Percentiles rank a stretch among this genome's conserved stretches.
These are phyloP conservation scores for Cordyceps pruinosa DNA, from an alignment of 2,329 filamentous ascomycete species.

Conservation along the genomic window DNA sequence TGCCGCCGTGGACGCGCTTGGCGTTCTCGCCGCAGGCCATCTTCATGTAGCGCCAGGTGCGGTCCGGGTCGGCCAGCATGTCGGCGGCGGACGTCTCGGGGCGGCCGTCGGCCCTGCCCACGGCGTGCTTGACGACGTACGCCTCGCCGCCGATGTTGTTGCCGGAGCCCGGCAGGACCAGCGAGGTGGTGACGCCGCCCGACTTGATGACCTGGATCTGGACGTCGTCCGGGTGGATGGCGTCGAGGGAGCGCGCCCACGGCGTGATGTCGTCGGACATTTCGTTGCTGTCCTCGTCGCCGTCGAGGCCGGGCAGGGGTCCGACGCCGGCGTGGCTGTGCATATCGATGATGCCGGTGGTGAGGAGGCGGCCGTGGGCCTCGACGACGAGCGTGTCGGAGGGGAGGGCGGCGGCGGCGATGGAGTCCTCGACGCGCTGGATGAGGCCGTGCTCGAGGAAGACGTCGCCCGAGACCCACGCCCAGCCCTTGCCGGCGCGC, in stretches of 20 bases:
- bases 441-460: conserved; percentile 56
- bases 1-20: conserved; percentile 52
- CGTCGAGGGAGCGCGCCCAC: conserved; percentile 61
- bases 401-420: conserved; percentile 36
- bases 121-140: conserved; percentile 60
- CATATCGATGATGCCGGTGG: conserved; percentile 64
- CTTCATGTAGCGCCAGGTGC: conserved; percentile 64
- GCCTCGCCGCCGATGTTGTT: conserved; percentile 70
- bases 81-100: conserved; percentile 56
- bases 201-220: conserved; percentile 65
- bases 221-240: conserved; percentile 54
- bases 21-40: conserved; percentile 71
- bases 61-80: conserved; percentile 59
- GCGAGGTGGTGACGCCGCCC: conserved; percentile 62
- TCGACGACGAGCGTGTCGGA: conserved; percentile 46
- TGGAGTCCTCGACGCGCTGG: conserved; percentile 40
- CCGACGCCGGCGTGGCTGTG: conserved; percentile 60
- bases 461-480: conserved; percentile 55
- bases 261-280: conserved; percentile 58
- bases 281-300: conserved; percentile 57
- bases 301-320: conserved; percentile 46
- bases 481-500: conserved; percentile 50
- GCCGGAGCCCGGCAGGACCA: conserved; percentile 61
- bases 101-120: conserved; percentile 52
- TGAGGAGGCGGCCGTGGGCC: conserved; percentile 54